These are phyloP conservation scores for Chaetothyriales sp. DNA, from an alignment of 2,329 filamentous ascomycete species.

Conservation along the genomic window DNA sequence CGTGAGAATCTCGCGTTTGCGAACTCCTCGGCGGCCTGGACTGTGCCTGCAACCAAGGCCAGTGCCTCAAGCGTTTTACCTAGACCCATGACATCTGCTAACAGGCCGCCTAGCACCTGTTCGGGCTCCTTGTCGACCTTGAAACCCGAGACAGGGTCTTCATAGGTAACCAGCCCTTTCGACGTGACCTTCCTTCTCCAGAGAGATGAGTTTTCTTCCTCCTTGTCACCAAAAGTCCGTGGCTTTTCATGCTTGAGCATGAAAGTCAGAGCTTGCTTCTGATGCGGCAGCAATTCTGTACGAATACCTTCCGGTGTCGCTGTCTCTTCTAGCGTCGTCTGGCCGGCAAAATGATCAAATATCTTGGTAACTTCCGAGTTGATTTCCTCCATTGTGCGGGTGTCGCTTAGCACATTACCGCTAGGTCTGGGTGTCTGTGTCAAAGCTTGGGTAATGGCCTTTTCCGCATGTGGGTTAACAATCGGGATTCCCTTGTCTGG, in stretches of 20 bases:
- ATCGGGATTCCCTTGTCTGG: slow-evolving; percentile 55
- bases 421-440: slow-evolving; percentile 9
- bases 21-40: slow-evolving; percentile 50
- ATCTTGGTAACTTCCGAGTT: slow-evolving; percentile 70
- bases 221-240: slow-evolving; percentile 41
- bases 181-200: slow-evolving; percentile 52
- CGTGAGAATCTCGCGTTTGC: slow-evolving; percentile 26
- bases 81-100: slow-evolving; percentile 81
- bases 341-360: slow-evolving; percentile 62
- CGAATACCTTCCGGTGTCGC: slow-evolving; percentile 45
- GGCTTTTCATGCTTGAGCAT: slow-evolving; percentile 65
- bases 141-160: slow-evolving; percentile 73
- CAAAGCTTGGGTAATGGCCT: slow-evolving; percentile 7
- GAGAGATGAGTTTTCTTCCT: slow-evolving; percentile 53
- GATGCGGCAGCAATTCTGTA: slow-evolving; percentile 59
- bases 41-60: slow-evolving; percentile 55
- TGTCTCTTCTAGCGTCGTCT: slow-evolving; percentile 56
- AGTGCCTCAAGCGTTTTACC: slow-evolving; percentile 77
- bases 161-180: slow-evolving; percentile 48
- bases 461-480: slow-evolving; percentile 53
- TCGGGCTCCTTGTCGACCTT: slow-evolving; percentile 44
- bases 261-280: slow-evolving; percentile 80
- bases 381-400: slow-evolving; percentile 69
- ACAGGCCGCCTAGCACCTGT: slow-evolving; percentile 55
- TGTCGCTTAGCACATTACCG: slow-evolving; percentile 23